phyloP scores from a whole-genome alignment of 1,139 yeast species.

The Candida neerlandica region DNA sequence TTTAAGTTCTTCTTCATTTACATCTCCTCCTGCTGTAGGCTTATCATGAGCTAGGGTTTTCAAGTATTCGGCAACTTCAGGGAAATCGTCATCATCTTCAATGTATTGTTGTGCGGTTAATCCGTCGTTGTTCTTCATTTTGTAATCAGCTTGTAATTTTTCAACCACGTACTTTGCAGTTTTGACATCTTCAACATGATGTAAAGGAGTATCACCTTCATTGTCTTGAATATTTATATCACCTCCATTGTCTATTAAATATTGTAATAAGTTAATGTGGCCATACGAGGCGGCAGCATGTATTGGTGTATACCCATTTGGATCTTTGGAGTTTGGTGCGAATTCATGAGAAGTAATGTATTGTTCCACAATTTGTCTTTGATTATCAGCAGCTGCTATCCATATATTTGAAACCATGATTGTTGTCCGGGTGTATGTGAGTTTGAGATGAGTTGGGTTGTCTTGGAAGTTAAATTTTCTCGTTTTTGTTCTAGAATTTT shows the following conservation, averaged over 20 bases:
- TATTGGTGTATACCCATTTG: conserved; percentile 92
- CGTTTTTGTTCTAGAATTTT: neutral
- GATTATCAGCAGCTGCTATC: conserved; percentile 93
- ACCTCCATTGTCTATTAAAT: conserved; percentile 66
- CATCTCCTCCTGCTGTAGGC: conserved; percentile 15
- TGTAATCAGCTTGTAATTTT: conserved; percentile 66
- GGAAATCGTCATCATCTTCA: conserved; percentile 84
- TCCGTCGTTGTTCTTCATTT: conserved; percentile 67
- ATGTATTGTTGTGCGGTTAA: conserved; percentile 68
- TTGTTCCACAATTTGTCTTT: conserved; percentile 57
- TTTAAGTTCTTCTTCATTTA: conserved; percentile 11
- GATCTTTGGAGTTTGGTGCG: conserved; percentile 76
- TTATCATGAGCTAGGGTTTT: conserved; percentile 46
- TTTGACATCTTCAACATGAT: conserved; percentile 74
- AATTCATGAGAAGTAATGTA: conserved; percentile 53
- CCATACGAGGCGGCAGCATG: conserved; percentile 98
- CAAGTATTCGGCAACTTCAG: conserved; percentile 72
- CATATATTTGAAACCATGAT: conserved; percentile 70
- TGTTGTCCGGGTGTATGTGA: neutral
- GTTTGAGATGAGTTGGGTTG: conserved; percentile 4
- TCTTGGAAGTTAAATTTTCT: neutral
- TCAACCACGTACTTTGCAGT: conserved; percentile 70
- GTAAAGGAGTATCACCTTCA: conserved; percentile 96
- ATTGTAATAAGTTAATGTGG: conserved; percentile 64
- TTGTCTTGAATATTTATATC: conserved; percentile 78